Evolutionary conservation across 2,329 filamentous ascomycete genomes (phyloP).

Genomic region (Sordariomycetes sp.): DNA sequence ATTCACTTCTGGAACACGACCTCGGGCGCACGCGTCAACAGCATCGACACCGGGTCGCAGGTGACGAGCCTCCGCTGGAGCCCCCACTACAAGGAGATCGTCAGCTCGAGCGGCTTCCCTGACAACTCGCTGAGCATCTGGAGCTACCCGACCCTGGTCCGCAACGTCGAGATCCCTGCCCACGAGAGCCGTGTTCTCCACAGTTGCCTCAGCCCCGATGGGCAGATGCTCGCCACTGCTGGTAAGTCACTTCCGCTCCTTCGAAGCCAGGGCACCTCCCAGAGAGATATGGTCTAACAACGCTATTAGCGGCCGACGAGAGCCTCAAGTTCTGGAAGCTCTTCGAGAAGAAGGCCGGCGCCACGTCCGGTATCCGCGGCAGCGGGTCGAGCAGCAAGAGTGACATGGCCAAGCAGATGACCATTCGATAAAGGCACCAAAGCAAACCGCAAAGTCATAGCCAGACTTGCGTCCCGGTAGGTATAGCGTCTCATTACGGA

Average conservation of each 20-base stretch:
- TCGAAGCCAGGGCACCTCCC: too few species aligned
- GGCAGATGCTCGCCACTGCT: conserved; percentile 94
- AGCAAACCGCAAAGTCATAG: conserved; percentile 11
- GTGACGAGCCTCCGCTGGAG: conserved; percentile 96
- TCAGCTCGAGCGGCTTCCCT: conserved; percentile 96
- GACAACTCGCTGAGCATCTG: conserved; percentile 98
- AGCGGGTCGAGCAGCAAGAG: conserved; percentile 64
- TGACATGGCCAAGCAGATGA: conserved; percentile 90
- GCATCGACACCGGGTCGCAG: conserved; percentile 96
- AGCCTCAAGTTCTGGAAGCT: conserved; percentile 99
- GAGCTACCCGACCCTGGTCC: conserved; percentile 95
- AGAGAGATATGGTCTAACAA: neutral
- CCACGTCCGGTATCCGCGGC: conserved; percentile 51
- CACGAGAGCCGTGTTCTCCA: conserved; percentile 95
- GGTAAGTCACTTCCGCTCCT: conserved; percentile 34
- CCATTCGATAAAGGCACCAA: conserved; percentile 54
- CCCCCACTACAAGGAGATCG: conserved; percentile 94
- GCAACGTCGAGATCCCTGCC: conserved; percentile 94
- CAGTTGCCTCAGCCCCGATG: conserved; percentile 93
- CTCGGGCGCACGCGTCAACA: conserved; percentile 94
- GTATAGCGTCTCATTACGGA: conserved; percentile 3
- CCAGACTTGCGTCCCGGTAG: conserved; percentile 4
- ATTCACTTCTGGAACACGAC: conserved; percentile 99
- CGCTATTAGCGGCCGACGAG: conserved; percentile 68
- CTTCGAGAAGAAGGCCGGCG: conserved; percentile 94